phyloP scores from a whole-genome alignment of 2,329 filamentous ascomycete species.

The Alternaria brassicae region DNA sequence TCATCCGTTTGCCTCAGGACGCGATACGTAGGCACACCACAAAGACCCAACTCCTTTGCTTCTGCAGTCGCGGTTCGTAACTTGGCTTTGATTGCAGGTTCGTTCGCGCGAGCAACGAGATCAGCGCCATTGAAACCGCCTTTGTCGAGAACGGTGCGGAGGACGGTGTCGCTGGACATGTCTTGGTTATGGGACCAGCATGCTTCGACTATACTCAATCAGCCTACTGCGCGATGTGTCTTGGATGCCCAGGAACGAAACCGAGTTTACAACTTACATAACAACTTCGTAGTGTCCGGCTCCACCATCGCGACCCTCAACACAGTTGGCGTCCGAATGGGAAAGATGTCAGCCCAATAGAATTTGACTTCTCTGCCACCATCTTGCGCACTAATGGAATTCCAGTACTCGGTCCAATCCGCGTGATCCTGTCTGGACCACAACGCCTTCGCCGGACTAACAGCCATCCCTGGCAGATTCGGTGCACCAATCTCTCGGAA shows the following conservation, averaged over 20 bases:
- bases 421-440: conserved; percentile 42
- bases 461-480: conserved; percentile 36
- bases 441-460: conserved; percentile 33
- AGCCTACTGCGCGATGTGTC: background rate
- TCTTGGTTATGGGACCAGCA: conserved; percentile 45
- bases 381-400: conserved; percentile 40
- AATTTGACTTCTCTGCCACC: conserved; percentile 37
- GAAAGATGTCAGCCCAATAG: conserved; percentile 41
- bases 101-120: conserved; percentile 36
- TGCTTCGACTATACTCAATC: conserved; percentile 33
- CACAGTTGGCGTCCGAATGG: conserved; percentile 45
- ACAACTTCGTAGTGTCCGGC: conserved; percentile 24
- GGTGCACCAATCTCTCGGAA: conserved; percentile 48
- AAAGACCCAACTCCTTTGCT: conserved; percentile 41
- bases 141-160: conserved; percentile 33
- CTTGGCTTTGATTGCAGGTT: conserved; percentile 30
- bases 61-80: conserved; percentile 41
- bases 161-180: conserved; percentile 36
- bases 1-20: conserved; percentile 24
- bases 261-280: conserved; percentile 28
- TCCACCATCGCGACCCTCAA: conserved; percentile 42
- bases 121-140: conserved; percentile 36
- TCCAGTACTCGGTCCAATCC: conserved; percentile 46
- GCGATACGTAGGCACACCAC: conserved; percentile 46
- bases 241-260: background rate